Evolutionary conservation across 1,139 yeast genomes (phyloP).

Genomic region (Saccharomyces uvarum): DNA sequence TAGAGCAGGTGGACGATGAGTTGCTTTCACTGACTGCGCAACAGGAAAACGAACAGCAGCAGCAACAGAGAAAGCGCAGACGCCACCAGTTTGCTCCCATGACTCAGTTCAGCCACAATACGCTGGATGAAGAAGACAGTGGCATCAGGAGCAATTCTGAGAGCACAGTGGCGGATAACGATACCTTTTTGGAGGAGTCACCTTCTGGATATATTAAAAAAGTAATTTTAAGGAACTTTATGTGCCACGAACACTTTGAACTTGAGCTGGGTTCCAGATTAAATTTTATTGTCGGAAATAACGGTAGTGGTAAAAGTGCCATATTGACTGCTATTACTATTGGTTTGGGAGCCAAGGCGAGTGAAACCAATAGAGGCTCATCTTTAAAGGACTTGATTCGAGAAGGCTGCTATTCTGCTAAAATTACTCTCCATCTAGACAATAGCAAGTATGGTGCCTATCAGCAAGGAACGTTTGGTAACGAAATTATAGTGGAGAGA

Average conservation of each 20-base stretch:
- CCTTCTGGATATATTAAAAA: constrained; percentile 41
- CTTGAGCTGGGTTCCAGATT: constrained; percentile 73
- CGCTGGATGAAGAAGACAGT: background rate
- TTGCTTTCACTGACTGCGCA: constrained; percentile 13
- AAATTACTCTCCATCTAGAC: constrained; percentile 50
- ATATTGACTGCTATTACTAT: constrained; percentile 83
- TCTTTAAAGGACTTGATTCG: constrained; percentile 63
- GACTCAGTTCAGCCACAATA: constrained; percentile 23
- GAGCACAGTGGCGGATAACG: background rate
- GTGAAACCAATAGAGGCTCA: constrained; percentile 80
- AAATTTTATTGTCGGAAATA: constrained; percentile 87
- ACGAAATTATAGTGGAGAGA: constrained; percentile 62
- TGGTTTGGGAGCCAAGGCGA: constrained; percentile 90
- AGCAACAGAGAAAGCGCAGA: constrained; percentile 13
- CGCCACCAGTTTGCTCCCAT: constrained; percentile 22
- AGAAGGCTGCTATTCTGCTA: constrained; percentile 65
- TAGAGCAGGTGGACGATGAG: constrained; percentile 13
- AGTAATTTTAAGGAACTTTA: constrained; percentile 57
- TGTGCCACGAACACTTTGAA: constrained; percentile 79
- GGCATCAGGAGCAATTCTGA: background rate
- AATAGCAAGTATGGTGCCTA: constrained; percentile 63
- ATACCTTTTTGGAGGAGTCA: constrained; percentile 6
- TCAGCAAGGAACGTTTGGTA: constrained; percentile 58
- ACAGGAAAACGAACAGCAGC: constrained; percentile 7
- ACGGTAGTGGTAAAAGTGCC: constrained; percentile 95